phyloP scores from a whole-genome alignment of 176 grass and related monocot species.

The Pharus latifolius region DNA sequence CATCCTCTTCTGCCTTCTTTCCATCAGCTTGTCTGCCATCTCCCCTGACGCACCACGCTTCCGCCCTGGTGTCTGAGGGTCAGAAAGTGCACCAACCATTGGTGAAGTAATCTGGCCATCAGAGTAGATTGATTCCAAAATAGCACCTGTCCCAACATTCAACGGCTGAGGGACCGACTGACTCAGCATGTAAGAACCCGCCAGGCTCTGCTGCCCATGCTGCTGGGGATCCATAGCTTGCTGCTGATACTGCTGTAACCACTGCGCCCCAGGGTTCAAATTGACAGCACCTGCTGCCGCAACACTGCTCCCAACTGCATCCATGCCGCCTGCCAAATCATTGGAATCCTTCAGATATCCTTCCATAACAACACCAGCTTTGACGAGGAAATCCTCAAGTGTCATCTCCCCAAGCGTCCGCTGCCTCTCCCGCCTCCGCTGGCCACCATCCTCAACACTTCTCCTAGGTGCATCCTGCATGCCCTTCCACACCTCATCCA shows the following conservation, averaged over 20 bases:
- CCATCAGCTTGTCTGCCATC: constrained; percentile 52
- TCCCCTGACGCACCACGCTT: constrained; percentile 32
- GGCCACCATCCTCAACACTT: constrained; percentile 8
- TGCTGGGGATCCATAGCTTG: constrained; percentile 29
- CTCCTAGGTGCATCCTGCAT: constrained; percentile 29
- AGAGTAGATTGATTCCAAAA: constrained; percentile 31
- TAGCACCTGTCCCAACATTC: constrained; percentile 10
- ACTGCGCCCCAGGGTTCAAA: constrained; percentile 26
- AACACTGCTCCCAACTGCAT: constrained; percentile 13
- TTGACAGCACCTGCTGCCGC: background rate
- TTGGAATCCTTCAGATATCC: constrained; percentile 30
- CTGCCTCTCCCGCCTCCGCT: constrained; percentile 22
- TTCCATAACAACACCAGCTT: constrained; percentile 72
- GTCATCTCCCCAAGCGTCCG: constrained; percentile 73
- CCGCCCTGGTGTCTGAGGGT: constrained; percentile 37
- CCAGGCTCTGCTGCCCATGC: constrained; percentile 11
- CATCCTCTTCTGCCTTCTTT: constrained; percentile 98
- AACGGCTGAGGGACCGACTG: constrained; percentile 28
- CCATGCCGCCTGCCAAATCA: constrained; percentile 16
- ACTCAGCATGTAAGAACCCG: constrained; percentile 22
- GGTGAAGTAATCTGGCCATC: constrained; percentile 24
- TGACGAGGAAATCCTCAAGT: constrained; percentile 77
- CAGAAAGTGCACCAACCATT: constrained; percentile 33
- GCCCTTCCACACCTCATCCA: constrained; percentile 89
- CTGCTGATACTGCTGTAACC: constrained; percentile 28